Evolutionary conservation across 495 filamentous ascomycete genomes (phyloP).

Genomic region (Xylaria telfairii): DNA sequence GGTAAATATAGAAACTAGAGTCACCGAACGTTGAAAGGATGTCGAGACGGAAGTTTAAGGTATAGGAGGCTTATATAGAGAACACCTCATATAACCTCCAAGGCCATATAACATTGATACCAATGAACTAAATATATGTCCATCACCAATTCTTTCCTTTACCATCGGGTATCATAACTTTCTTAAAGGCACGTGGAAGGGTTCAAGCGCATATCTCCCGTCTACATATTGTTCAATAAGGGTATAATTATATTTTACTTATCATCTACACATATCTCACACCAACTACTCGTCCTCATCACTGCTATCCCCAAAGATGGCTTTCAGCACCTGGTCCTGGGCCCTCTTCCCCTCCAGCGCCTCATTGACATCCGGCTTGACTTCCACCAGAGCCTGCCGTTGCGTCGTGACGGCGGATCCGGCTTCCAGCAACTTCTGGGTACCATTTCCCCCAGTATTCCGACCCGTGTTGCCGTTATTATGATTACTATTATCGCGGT

Average conservation of each 20-base stretch:
- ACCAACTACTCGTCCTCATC: slow-evolving; percentile 61
- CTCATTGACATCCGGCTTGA: slow-evolving; percentile 84
- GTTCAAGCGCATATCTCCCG: background rate
- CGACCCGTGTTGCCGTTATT: background rate
- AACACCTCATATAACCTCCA: no score
- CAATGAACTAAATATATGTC: background rate
- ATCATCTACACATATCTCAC: slow-evolving; percentile 21
- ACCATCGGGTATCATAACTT: no score
- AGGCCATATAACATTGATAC: no score
- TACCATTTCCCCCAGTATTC: background rate
- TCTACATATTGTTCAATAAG: slow-evolving; percentile 7
- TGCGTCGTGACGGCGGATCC: slow-evolving; percentile 6
- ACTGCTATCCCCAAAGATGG: slow-evolving; percentile 90
- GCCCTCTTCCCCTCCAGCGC: slow-evolving; percentile 83
- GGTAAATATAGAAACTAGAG: background rate
- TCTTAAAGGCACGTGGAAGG: no score
- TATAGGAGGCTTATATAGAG: background rate
- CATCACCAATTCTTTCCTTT: background rate
- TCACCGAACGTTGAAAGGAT: background rate
- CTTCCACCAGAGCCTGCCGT: slow-evolving; percentile 36
- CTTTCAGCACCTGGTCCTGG: slow-evolving; percentile 88
- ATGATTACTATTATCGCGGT: background rate
- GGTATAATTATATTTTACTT: slow-evolving; percentile 15
- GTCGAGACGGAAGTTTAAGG: background rate
- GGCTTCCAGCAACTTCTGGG: background rate